Conservation (phyloP, 1,284 basidiomycete genomes). For the Porogramme epimiltina region DNA sequence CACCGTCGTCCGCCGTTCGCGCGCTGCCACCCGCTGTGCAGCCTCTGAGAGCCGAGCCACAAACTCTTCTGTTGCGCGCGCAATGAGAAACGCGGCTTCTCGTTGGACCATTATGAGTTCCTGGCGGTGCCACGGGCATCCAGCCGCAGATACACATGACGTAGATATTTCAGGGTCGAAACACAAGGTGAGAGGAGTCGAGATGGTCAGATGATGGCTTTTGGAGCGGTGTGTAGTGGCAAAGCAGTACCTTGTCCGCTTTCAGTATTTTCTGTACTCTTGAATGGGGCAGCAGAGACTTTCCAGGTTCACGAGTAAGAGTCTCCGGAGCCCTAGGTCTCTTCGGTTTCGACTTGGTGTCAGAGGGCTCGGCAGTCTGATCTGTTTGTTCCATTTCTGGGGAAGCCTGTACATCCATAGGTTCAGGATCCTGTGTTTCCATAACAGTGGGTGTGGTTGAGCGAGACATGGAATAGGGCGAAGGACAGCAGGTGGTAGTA, state of each 20-base stretch:
- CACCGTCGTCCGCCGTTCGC: constrained; percentile 66
- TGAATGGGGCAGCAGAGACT: constrained; percentile 67
- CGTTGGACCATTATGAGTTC: constrained; percentile 73
- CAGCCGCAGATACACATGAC: neutral
- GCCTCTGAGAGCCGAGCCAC: constrained; percentile 66
- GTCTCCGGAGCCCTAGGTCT: constrained; percentile 13
- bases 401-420: too few relatives aligned
- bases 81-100: constrained; percentile 74
- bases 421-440: too few relatives aligned
- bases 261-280: constrained; percentile 81
- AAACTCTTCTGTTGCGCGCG: constrained; percentile 79
- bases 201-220: too few relatives aligned
- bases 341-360: constrained; percentile 7
- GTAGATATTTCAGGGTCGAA: too few relatives aligned
- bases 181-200: too few relatives aligned
- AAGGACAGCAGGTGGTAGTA: too few relatives aligned
- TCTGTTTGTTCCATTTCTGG: too few relatives aligned
- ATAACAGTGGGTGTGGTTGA: too few relatives aligned
- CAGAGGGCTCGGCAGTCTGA: too few relatives aligned
- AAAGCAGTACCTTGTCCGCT: constrained; percentile 70
- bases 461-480: too few relatives aligned
- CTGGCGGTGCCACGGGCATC: too few relatives aligned
- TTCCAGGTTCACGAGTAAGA: constrained; percentile 43
- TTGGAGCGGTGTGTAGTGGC: too few relatives aligned
- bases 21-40: constrained; percentile 57